Base-by-base conservation (phyloP, 164 flowering plant genomes). In the Aristolochia fimbriata region DNA sequence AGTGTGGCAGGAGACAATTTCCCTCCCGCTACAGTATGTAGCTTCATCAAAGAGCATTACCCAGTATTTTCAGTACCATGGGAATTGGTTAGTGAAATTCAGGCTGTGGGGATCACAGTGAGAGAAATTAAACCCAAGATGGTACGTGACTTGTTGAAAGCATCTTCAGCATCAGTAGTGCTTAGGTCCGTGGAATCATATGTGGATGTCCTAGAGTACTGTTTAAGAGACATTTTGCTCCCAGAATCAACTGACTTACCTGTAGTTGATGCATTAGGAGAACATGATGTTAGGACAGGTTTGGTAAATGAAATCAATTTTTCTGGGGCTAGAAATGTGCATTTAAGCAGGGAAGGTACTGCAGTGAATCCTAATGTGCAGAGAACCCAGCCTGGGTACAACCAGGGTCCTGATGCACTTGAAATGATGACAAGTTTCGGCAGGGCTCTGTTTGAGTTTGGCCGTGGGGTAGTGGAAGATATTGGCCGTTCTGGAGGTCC, bases 1-100 rank as follows among this genome's bases (percentile, higher is more conserved):
- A 80, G 64, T 81, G 81, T 71, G 41, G 74, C 71, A 33, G 77
- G 74, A 66, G 84, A 76, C 63, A 78, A 68, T 72, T 67, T 84
- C 72, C 96, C 97, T 46, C 59, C 54, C 9, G 81, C 83, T 59
- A 77, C 96, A 25, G 96, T 93, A 66, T 88, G 93, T 63, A 76
- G 77, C 68, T 93, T 87, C 71, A 94, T 93, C 47, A 93, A 88
- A 75, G 99, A 93, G 65, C 96, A 90, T 64, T 90, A 93, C 75
- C 97, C 90, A 21, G 99, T 93, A 41, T 93, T 93, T 73, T 83
- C 86, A 27, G 92, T 93, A 33, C 97, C 99, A n/a, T 90, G 97
- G 97, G 96, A 90, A 68, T 75, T 93, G 78, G 84, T 93, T 54
- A 73, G 80, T 66, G 99, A 93, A 76, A 80, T 93, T 65, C 92